Evolutionary conservation across 139 green algal genomes (phyloP), one percentile per base, ranked within the genome.

Genomic region (Gonium pectorale): DNA sequence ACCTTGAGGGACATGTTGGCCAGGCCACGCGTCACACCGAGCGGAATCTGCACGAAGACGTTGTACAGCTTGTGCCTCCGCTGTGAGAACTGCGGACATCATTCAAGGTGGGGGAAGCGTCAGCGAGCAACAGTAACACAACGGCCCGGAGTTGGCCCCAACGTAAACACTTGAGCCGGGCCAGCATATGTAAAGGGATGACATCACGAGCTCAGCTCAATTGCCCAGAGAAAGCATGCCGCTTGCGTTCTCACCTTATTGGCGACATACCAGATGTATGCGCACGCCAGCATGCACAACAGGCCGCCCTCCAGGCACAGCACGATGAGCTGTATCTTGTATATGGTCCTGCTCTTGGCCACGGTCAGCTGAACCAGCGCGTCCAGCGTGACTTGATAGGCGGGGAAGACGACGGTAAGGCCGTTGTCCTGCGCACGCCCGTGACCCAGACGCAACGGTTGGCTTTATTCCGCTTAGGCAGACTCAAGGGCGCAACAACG

Each of bases 1-100:
- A 51, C 67, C 67, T 38, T 29, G 24, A 74, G 9, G 5, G 41
- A 59, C 67, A 74, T 74, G 67, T 56, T 74, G 26, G 67, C 67
- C 26, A 74, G 67, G 2, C 67, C 41, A 6, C 67, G 40, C 11
- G 67, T 74, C 26, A 74, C 41, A 8, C 67, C 67, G 0, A 74
- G 35, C 19, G 67, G 67, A 29, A 74, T 56, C n/a, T 56, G 24
- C 2, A 56, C 0, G 67, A 74, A 74, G 26, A 74, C 67, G 27
- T 13, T 37, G 41, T 74, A 74, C 67, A 54, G 41, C 24, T 15
- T 40, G 67, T 43, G 27, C 8, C 62, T 31, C 62, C 31, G n/a
- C 1, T 26, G 62, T 2, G 62, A 41, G 62, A 68, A 68, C 62
- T 68, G 62, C 31, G 31, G 3, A 38, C 4, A 38, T 5, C 6